phyloP scores from a whole-genome alignment of 2,329 filamentous ascomycete species.

The Fusarium clavum region DNA sequence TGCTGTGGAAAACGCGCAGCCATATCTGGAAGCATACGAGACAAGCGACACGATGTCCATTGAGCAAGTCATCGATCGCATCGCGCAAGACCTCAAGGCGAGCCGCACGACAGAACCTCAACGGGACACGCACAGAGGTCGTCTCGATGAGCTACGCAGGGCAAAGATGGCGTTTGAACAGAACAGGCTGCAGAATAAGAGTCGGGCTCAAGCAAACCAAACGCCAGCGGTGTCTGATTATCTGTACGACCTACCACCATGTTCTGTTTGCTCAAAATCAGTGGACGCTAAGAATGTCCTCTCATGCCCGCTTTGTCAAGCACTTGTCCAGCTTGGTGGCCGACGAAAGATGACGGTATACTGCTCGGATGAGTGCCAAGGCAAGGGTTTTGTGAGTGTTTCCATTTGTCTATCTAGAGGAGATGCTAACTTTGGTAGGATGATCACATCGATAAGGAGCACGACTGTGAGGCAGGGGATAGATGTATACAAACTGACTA shows the following conservation, averaged over 20 bases:
- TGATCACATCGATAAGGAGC: conserved; percentile 53
- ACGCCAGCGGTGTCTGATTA: conserved; percentile 47
- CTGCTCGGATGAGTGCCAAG: conserved; percentile 58
- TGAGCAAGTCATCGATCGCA: conserved; percentile 52
- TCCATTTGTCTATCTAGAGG: background rate
- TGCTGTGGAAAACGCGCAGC: conserved; percentile 49
- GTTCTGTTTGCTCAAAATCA: conserved; percentile 53
- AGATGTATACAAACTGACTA: conserved; percentile 55
- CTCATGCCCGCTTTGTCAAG: conserved; percentile 60
- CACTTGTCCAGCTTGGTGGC: conserved; percentile 54
- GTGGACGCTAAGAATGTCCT: conserved; percentile 53
- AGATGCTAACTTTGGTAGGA: conserved; percentile 51
- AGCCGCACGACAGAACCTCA: conserved; percentile 49
- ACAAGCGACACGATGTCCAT: conserved; percentile 45
- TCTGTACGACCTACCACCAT: conserved; percentile 55
- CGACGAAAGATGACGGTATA: conserved; percentile 55
- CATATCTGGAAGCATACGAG: conserved; percentile 55
- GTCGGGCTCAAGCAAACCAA: conserved; percentile 49
- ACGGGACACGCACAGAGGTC: conserved; percentile 53
- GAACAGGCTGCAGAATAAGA: conserved; percentile 54
- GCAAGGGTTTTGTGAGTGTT: conserved; percentile 56
- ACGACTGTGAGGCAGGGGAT: conserved; percentile 57
- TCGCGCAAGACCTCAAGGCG: conserved; percentile 49
- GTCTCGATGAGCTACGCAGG: conserved; percentile 60
- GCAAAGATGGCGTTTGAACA: conserved; percentile 63